These are phyloP conservation scores for Candida vartiovaarae DNA, from an alignment of 805 yeast genomes.

Conservation along the genomic window DNA sequence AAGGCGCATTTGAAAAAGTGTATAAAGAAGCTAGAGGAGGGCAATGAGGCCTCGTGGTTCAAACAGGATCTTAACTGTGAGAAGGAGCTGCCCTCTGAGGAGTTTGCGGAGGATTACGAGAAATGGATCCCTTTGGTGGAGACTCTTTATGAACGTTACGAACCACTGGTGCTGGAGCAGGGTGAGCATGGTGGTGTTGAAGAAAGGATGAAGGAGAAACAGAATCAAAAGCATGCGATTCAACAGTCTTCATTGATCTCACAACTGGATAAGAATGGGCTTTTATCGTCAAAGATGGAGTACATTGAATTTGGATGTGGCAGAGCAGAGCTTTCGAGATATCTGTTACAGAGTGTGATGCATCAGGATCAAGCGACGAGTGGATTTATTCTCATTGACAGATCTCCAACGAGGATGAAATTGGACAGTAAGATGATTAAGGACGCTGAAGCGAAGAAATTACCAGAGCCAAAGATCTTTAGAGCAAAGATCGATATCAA, in stretches of 20 bases:
- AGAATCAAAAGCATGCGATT: slow-evolving; percentile 64
- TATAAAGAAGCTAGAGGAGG: slow-evolving; percentile 31
- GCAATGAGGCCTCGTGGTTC: slow-evolving; percentile 42
- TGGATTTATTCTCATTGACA: slow-evolving; percentile 58
- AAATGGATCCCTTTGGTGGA: slow-evolving; percentile 30
- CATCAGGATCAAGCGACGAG: slow-evolving; percentile 15
- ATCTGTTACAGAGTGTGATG: slow-evolving; percentile 33
- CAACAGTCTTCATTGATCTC: slow-evolving; percentile 82
- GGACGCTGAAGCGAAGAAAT: slow-evolving; percentile 35
- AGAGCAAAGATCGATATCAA: slow-evolving; percentile 74
- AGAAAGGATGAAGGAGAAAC: slow-evolving; percentile 29
- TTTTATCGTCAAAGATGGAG: slow-evolving; percentile 31
- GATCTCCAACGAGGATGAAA: slow-evolving; percentile 74
- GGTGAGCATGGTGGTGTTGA: slow-evolving; percentile 22
- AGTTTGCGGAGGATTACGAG: slow-evolving; percentile 14
- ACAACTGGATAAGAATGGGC: slow-evolving; percentile 38
- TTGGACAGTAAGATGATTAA: slow-evolving; percentile 59
- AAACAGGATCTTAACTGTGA: slow-evolving; percentile 36
- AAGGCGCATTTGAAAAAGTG: slow-evolving; percentile 56
- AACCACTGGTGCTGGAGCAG: slow-evolving; percentile 25
- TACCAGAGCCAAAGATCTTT: slow-evolving; percentile 28
- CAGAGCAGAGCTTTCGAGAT: slow-evolving; percentile 74
- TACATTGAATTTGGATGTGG: slow-evolving; percentile 89
- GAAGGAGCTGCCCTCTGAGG: slow-evolving; percentile 1
- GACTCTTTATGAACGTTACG: slow-evolving; percentile 27